Evolutionary conservation across 129 eudicot genomes (phyloP).

Genomic region (Ambrosia artemisiifolia): DNA sequence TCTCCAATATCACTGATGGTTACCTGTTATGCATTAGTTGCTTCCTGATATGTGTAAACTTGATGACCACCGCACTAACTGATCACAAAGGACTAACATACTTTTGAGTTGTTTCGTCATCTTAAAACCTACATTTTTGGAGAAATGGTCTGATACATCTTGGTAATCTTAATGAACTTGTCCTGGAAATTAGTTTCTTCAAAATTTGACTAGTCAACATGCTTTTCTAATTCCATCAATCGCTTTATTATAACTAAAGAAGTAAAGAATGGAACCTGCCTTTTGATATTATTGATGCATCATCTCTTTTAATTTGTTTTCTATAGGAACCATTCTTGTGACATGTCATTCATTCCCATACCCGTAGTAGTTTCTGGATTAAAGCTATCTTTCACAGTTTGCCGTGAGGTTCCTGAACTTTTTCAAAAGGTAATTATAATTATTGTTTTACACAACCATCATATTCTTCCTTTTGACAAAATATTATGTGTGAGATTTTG

Average conservation of each 20-base stretch:
- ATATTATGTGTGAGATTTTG: not conserved
- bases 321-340: constrained; percentile 39
- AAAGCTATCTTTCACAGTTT: constrained; percentile 56
- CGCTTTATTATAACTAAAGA: not conserved
- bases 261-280: not conserved
- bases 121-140: not conserved
- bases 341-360: constrained; percentile 39
- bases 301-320: constrained; percentile 21
- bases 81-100: not conserved
- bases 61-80: not conserved
- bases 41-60: not conserved
- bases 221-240: not conserved
- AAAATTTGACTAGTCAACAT: not conserved
- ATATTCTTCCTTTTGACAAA: constrained; percentile 3
- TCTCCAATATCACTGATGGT: not conserved
- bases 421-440: constrained; percentile 56
- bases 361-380: constrained; percentile 48
- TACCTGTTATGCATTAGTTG: not conserved
- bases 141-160: not conserved
- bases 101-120: not conserved
- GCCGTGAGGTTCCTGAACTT: constrained; percentile 77
- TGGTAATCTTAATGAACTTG: constrained; percentile 18
- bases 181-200: not conserved
- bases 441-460: not conserved
- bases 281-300: constrained; percentile 16